A percentile compares a stretch with the other conserved stretches of the same genome.
Evolutionary conservation across 1,284 basidiomycete species (phyloP).

Genomic region (Irpex lacteus): DNA sequence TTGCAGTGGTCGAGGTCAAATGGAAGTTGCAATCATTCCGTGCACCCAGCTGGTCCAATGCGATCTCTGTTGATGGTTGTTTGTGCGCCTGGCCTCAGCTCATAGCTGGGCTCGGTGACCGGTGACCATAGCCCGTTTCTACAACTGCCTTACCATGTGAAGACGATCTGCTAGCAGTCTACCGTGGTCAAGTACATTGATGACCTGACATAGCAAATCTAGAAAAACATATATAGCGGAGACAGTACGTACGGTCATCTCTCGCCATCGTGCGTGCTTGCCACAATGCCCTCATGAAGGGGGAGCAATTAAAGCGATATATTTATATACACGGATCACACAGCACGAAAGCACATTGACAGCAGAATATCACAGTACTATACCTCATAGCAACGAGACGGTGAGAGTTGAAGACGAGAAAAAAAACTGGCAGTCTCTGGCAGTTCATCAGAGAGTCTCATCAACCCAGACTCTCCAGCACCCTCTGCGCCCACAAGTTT

Average conservation of each 20-base stretch:
- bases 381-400: background rate
- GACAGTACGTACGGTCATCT: background rate
- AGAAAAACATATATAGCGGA: background rate
- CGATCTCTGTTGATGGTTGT: background rate
- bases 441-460: background rate
- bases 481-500: constrained; percentile 74
- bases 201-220: no score
- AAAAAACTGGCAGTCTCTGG: no score
- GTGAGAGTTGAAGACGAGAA: no score
- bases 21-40: background rate
- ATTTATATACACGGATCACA: background rate
- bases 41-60: background rate
- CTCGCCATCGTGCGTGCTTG: background rate
- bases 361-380: background rate
- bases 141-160: background rate
- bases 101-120: background rate
- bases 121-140: background rate
- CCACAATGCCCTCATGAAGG: no score
- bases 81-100: background rate
- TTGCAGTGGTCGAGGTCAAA: background rate
- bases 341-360: background rate
- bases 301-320: background rate
- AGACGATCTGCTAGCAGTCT: background rate
- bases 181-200: no score
- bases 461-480: constrained; percentile 38